Evolutionary conservation across 495 filamentous ascomycete genomes (phyloP).

Genomic region (Xylaria nigripes): DNA sequence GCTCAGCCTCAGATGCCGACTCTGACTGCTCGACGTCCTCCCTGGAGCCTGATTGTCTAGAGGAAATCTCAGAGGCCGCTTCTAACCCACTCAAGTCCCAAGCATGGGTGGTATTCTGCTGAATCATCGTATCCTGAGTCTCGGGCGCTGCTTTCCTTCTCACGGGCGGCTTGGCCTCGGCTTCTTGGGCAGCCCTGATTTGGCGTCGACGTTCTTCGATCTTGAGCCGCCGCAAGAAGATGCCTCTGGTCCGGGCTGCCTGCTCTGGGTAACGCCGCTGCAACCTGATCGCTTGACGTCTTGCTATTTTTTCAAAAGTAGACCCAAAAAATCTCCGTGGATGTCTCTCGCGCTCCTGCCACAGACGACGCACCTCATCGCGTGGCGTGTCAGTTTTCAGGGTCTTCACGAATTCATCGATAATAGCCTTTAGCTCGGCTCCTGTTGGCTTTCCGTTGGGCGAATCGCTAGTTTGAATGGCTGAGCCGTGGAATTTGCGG

Average conservation of each 20-base stretch:
- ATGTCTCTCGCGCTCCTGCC: slow-evolving; percentile 3
- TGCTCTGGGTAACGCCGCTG: background rate
- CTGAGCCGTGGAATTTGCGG: slow-evolving; percentile 14
- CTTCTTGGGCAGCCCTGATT: background rate
- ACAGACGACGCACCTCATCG: slow-evolving; percentile 8
- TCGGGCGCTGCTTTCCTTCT: background rate
- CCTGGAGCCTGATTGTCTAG: too few relatives aligned
- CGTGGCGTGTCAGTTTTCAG: slow-evolving; percentile 7
- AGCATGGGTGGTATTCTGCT: too few relatives aligned
- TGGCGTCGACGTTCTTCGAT: background rate
- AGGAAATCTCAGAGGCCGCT: too few relatives aligned
- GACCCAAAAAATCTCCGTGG: background rate
- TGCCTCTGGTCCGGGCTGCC: background rate
- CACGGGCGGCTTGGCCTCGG: background rate
- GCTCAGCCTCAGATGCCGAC: background rate
- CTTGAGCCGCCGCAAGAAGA: background rate
- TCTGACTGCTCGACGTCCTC: background rate
- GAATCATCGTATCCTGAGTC: background rate
- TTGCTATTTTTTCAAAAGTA: background rate
- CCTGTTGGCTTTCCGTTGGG: background rate
- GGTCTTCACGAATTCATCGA: slow-evolving; percentile 15
- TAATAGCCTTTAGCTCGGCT: slow-evolving; percentile 4
- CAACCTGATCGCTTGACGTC: background rate
- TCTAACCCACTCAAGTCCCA: too few relatives aligned
- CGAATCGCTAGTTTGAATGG: background rate